These are phyloP conservation scores for Trametes pubescens DNA, from an alignment of 1,284 basidiomycete species.

Conservation along the genomic window DNA sequence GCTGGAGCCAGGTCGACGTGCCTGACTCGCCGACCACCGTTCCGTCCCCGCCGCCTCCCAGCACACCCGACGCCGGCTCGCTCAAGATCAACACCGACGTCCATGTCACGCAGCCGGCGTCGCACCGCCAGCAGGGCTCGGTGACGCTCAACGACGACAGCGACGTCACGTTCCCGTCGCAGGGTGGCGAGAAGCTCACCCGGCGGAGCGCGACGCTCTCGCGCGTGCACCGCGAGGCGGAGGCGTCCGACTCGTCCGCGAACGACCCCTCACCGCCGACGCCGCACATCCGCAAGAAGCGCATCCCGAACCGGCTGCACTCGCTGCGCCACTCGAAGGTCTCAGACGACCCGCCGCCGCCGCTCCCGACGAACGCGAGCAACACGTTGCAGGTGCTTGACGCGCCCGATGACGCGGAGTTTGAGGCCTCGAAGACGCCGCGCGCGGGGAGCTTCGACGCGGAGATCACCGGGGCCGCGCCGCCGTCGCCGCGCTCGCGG, in stretches of 20 bases:
- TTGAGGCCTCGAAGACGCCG: slow-evolving; percentile 61
- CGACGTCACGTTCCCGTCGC: slow-evolving; percentile 26
- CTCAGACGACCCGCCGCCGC: slow-evolving; percentile 40
- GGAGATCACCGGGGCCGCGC: slow-evolving; percentile 36
- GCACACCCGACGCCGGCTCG: slow-evolving; percentile 46
- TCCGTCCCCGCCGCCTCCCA: slow-evolving; percentile 51
- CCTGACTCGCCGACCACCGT: slow-evolving; percentile 52
- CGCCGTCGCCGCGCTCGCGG: slow-evolving; percentile 47
- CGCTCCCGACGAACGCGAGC: slow-evolving; percentile 46
- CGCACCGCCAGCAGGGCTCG: slow-evolving; percentile 45
- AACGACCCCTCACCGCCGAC: slow-evolving; percentile 44
- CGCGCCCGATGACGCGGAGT: slow-evolving; percentile 61
- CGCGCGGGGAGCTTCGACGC: slow-evolving; percentile 58
- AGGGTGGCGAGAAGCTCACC: slow-evolving; percentile 42
- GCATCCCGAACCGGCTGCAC: slow-evolving; percentile 52
- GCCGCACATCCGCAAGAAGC: slow-evolving; percentile 58
- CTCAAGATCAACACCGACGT: slow-evolving; percentile 35
- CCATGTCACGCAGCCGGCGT: slow-evolving; percentile 40
- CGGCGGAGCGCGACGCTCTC: slow-evolving; percentile 48
- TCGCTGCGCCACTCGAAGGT: slow-evolving; percentile 52
- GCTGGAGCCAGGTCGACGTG: slow-evolving; percentile 46
- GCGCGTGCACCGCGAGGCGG: slow-evolving; percentile 40
- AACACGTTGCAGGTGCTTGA: slow-evolving; percentile 54
- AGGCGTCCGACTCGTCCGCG: slow-evolving; percentile 60
- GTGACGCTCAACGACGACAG: slow-evolving; percentile 48